Percentiles rank a stretch among this genome's conserved stretches.
Conservation (phyloP, 768 basidiomycete genomes). For the Plicaturopsis crispa region DNA sequence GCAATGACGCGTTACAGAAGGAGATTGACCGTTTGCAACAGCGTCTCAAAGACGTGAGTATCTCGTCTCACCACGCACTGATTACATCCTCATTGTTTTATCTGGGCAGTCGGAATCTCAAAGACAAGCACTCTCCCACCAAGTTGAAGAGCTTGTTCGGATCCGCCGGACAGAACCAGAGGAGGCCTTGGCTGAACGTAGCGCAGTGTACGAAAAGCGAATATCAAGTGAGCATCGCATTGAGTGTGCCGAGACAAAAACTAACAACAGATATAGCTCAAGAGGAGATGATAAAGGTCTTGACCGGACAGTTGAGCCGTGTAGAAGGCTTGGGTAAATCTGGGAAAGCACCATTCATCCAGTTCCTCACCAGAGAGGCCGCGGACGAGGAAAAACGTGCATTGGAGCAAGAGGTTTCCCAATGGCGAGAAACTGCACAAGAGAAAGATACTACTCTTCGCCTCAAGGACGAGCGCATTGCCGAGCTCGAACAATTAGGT, state of each 20-base stretch:
- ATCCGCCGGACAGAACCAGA: slow-evolving; percentile 64
- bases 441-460: slow-evolving; percentile 33
- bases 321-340: slow-evolving; percentile 46
- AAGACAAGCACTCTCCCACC: slow-evolving; percentile 37
- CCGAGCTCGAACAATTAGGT: slow-evolving; percentile 43
- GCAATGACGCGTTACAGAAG: slow-evolving; percentile 4
- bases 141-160: slow-evolving; percentile 52
- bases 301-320: slow-evolving; percentile 45
- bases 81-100: not conserved
- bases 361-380: slow-evolving; percentile 66
- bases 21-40: slow-evolving; percentile 6
- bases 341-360: slow-evolving; percentile 43
- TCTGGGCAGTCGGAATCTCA: slow-evolving; percentile 34
- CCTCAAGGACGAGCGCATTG: slow-evolving; percentile 38
- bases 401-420: slow-evolving; percentile 39
- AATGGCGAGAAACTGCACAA: slow-evolving; percentile 34
- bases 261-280: slow-evolving; percentile 34
- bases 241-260: not conserved
- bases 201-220: slow-evolving; percentile 41
- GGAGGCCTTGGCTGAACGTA: slow-evolving; percentile 37
- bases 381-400: slow-evolving; percentile 61
- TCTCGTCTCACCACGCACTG: not conserved
- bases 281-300: slow-evolving; percentile 44
- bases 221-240: slow-evolving; percentile 36
- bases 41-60: slow-evolving; percentile 5